A percentile compares a stretch with the other conserved stretches of the same genome.
These are phyloP conservation scores for Ophiostoma tasmaniense DNA, from an alignment of 2,329 filamentous ascomycete genomes.

Conservation along the genomic window DNA sequence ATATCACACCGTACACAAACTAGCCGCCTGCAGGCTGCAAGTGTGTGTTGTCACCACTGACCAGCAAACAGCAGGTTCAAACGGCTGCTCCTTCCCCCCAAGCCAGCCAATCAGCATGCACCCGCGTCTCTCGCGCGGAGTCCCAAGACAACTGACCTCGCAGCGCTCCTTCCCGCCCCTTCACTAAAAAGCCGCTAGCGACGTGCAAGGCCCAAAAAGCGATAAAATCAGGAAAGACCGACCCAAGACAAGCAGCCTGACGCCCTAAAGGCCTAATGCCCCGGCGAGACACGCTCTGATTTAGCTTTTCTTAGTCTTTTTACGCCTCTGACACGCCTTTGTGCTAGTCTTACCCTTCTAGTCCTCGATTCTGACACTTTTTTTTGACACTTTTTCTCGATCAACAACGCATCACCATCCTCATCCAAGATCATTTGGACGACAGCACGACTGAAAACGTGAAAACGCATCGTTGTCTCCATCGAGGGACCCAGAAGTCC, in stretches of 20 bases:
- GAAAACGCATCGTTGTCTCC: background rate
- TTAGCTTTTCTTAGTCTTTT: background rate
- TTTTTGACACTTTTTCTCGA: constrained; percentile 1
- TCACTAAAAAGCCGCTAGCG: background rate
- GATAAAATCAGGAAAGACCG: background rate
- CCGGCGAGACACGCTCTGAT: background rate
- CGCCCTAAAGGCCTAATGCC: background rate
- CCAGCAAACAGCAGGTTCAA: background rate
- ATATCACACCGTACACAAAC: background rate
- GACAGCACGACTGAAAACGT: constrained; percentile 1
- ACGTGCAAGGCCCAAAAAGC: background rate
- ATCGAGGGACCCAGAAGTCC: too few species aligned
- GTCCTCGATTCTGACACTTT: background rate
- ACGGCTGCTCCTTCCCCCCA: background rate
- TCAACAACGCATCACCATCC: background rate
- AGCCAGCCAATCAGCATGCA: background rate
- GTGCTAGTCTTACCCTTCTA: background rate
- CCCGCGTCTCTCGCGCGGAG: background rate
- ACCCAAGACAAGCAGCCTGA: constrained; percentile 2
- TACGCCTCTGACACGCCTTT: background rate
- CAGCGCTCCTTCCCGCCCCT: constrained; percentile 4
- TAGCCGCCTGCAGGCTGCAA: constrained; percentile 7
- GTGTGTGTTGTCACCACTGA: constrained; percentile 8
- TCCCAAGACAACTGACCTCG: background rate
- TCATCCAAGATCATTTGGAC: background rate